A percentile compares a stretch with the other conserved stretches of the same genome.
phyloP scores from a whole-genome alignment of 176 grass and related monocot genomes.

The Musa beccarii region DNA sequence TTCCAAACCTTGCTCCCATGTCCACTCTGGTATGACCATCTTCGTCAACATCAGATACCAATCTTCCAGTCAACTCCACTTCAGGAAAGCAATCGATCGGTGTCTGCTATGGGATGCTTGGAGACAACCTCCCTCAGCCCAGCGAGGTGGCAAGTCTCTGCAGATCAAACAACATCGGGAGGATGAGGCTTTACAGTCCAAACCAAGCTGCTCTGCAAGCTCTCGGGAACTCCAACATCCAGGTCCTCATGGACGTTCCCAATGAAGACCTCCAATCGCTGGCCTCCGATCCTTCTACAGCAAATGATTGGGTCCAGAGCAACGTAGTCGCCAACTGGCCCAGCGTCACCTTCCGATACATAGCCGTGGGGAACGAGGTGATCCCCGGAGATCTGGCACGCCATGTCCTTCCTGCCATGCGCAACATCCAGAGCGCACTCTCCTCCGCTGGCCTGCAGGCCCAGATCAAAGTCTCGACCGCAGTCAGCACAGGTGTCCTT shows the following conservation, averaged over 20 bases:
- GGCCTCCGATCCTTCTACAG: slow-evolving; percentile 4
- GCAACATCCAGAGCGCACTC: slow-evolving; percentile 41
- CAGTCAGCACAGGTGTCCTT: slow-evolving; percentile 25
- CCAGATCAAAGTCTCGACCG: slow-evolving; percentile 49
- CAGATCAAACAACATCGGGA: slow-evolving; percentile 6
- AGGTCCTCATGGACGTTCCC: slow-evolving; percentile 17
- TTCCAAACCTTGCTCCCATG: no score
- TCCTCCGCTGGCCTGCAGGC: slow-evolving; percentile 20
- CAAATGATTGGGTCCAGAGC: slow-evolving; percentile 12
- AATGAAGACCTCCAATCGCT: background rate
- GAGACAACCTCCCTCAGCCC: slow-evolving; percentile 18
- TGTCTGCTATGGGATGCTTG: slow-evolving; percentile 29
- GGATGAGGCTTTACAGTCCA: slow-evolving; percentile 27
- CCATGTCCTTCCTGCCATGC: slow-evolving; percentile 57
- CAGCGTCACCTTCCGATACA: slow-evolving; percentile 22
- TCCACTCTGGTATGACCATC: no score
- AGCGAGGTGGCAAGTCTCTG: slow-evolving; percentile 14
- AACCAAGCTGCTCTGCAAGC: slow-evolving; percentile 6
- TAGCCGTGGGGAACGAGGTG: slow-evolving; percentile 63
- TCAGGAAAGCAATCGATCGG: slow-evolving; percentile 10
- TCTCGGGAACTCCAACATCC: slow-evolving; percentile 22
- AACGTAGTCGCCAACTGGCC: slow-evolving; percentile 14
- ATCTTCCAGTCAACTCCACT: background rate
- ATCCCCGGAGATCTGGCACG: background rate
- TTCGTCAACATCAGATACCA: no score